Percentiles rank a stretch among this genome's conserved stretches.
These are phyloP conservation scores for Rhizopogon salebrosus DNA, from an alignment of 768 basidiomycete genomes.

Conservation along the genomic window DNA sequence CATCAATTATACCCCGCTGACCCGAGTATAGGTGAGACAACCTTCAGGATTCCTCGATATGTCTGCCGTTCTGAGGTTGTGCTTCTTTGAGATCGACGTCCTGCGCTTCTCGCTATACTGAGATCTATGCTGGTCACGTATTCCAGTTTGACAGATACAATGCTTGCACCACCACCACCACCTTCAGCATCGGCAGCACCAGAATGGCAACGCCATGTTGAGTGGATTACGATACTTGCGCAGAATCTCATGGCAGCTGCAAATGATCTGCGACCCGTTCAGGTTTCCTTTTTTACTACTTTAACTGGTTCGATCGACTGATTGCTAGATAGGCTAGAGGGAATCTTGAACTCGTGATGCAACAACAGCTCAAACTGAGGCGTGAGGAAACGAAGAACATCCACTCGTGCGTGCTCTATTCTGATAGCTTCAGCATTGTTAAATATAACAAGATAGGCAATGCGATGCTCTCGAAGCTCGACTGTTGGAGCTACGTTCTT, in stretches of 20 bases:
- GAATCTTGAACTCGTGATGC: conserved; percentile 80
- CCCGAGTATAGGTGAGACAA: conserved; percentile 55
- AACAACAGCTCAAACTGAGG: conserved; percentile 68
- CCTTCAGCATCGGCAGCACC: conserved; percentile 40
- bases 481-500: conserved; percentile 47
- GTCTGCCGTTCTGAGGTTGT: conserved; percentile 5
- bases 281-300: conserved; percentile 41
- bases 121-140: conserved; percentile 78
- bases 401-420: conserved; percentile 49
- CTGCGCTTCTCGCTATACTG: conserved; percentile 65
- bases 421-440: not conserved
- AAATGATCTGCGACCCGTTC: conserved; percentile 85
- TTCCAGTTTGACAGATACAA: conserved; percentile 63
- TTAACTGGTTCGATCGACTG: not conserved
- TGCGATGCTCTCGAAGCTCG: conserved; percentile 67
- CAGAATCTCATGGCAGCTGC: conserved; percentile 89
- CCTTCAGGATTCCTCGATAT: not conserved
- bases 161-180: conserved; percentile 61
- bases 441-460: conserved; percentile 39
- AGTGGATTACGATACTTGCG: conserved; percentile 76
- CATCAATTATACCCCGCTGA: conserved; percentile 76
- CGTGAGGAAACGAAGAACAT: conserved; percentile 65
- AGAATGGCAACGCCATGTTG: conserved; percentile 70
- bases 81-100: conserved; percentile 60
- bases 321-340: conserved; percentile 55